A percentile compares a stretch with the other conserved stretches of the same genome.
These are phyloP conservation scores for Gypsophila paniculata DNA, from an alignment of 179 eudicot genomes.

Conservation along the genomic window DNA sequence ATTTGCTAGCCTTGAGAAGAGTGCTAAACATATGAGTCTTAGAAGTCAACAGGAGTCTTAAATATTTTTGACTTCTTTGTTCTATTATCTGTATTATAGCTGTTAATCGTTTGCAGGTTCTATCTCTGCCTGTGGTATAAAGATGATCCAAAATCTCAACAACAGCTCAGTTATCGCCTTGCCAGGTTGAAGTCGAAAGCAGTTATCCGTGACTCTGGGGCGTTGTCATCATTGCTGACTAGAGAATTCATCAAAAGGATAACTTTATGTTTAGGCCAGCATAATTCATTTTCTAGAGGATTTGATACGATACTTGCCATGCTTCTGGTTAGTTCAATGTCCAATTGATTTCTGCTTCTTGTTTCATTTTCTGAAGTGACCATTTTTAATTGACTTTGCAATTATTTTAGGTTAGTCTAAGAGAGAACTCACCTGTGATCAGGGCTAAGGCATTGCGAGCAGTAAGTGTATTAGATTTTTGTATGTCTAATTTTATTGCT, in stretches of 20 bases:
- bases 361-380: neutral
- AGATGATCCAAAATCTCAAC: conserved; percentile 65
- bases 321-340: conserved; percentile 65
- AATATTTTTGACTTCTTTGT: conserved; percentile 7
- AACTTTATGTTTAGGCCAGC: conserved; percentile 67
- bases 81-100: conserved; percentile 9
- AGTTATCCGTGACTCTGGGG: conserved; percentile 65
- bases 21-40: conserved; percentile 8
- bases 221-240: conserved; percentile 51
- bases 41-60: conserved; percentile 8
- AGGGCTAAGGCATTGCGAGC: conserved; percentile 97
- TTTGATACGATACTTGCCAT: conserved; percentile 91
- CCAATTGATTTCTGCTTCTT: conserved; percentile 7
- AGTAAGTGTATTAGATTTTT: conserved; percentile 46
- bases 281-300: conserved; percentile 90
- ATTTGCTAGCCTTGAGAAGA: conserved; percentile 5
- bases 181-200: conserved; percentile 75
- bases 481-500: neutral
- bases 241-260: conserved; percentile 73
- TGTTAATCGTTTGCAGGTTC: conserved; percentile 56
- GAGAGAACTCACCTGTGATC: conserved; percentile 92
- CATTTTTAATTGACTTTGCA: conserved; percentile 9
- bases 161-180: conserved; percentile 52
- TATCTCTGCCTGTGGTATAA: conserved; percentile 94
- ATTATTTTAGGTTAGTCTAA: conserved; percentile 69